These are phyloP conservation scores for Colletotrichum tropicale DNA, from an alignment of 2,329 filamentous ascomycete genomes.

Conservation along the genomic window DNA sequence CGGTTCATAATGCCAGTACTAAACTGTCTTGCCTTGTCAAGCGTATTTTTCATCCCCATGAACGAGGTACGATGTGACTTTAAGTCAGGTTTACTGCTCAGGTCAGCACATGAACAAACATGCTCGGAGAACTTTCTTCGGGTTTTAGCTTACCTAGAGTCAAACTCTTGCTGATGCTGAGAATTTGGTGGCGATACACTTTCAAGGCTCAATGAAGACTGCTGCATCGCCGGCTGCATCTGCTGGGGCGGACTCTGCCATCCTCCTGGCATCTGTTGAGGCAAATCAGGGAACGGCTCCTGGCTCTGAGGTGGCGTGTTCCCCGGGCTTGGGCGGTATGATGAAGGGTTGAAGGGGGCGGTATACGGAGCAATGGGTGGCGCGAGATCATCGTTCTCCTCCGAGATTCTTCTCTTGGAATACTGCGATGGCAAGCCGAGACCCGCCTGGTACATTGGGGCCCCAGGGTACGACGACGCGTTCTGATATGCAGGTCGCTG, in stretches of 20 bases:
- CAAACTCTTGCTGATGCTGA: slow-evolving; percentile 10
- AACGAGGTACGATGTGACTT: slow-evolving; percentile 15
- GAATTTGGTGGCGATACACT: neutral
- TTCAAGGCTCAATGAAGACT: neutral
- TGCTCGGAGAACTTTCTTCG: neutral
- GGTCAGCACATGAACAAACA: neutral
- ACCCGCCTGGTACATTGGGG: neutral
- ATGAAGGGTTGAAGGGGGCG: neutral
- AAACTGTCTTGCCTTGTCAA: slow-evolving; percentile 18
- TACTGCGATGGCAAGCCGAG: neutral
- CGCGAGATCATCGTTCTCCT: neutral
- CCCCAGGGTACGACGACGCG: slow-evolving; percentile 3
- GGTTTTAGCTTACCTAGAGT: neutral
- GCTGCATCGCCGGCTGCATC: neutral
- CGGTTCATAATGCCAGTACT: slow-evolving; percentile 18
- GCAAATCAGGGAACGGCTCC: slow-evolving; percentile 15
- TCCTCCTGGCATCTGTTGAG: neutral
- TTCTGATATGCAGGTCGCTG: slow-evolving; percentile 7
- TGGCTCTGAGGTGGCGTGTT: slow-evolving; percentile 4
- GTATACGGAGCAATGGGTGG: neutral
- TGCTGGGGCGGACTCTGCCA: slow-evolving; percentile 14
- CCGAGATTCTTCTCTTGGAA: neutral
- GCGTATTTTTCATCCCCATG: slow-evolving; percentile 18
- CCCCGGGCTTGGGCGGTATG: slow-evolving; percentile 1
- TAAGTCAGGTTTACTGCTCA: neutral